Percentiles rank a stretch among this genome's conserved stretches.
Conservation (phyloP, 345 rosid genomes). For the Populus deltoides region DNA sequence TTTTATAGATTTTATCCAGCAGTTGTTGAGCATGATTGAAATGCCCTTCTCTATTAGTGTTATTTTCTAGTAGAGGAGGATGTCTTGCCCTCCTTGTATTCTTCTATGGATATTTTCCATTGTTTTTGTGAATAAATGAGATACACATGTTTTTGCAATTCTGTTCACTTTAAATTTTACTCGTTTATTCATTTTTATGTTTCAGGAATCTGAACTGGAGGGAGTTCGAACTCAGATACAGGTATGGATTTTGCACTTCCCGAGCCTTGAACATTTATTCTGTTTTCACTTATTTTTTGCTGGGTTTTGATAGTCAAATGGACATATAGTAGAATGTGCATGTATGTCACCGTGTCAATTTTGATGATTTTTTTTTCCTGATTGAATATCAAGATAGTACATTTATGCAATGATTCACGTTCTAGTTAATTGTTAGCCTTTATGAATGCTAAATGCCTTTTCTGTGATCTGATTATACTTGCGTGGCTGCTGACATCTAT, state of each 20-base stretch:
- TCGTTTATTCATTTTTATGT: background rate
- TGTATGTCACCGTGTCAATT: background rate
- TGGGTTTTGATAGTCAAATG: conserved; percentile 1
- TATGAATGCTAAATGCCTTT: background rate
- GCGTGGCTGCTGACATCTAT: background rate
- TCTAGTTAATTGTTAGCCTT: background rate
- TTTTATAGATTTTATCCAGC: background rate
- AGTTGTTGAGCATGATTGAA: background rate
- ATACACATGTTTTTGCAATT: background rate
- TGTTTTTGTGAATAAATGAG: background rate
- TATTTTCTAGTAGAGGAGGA: background rate
- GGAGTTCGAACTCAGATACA: conserved; percentile 79
- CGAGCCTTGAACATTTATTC: background rate
- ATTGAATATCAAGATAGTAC: background rate
- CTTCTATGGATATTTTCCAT: background rate
- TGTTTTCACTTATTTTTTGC: background rate
- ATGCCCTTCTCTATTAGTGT: background rate
- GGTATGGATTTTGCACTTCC: conserved; percentile 36
- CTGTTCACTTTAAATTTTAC: background rate
- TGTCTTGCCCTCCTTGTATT: background rate
- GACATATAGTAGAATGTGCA: background rate
- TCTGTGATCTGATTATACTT: background rate
- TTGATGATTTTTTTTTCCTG: background rate
- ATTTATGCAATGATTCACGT: background rate
- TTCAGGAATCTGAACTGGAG: conserved; percentile 80